Evolutionary conservation across 1,139 yeast genomes (phyloP).

Genomic region (Blastobotrys proliferans): DNA sequence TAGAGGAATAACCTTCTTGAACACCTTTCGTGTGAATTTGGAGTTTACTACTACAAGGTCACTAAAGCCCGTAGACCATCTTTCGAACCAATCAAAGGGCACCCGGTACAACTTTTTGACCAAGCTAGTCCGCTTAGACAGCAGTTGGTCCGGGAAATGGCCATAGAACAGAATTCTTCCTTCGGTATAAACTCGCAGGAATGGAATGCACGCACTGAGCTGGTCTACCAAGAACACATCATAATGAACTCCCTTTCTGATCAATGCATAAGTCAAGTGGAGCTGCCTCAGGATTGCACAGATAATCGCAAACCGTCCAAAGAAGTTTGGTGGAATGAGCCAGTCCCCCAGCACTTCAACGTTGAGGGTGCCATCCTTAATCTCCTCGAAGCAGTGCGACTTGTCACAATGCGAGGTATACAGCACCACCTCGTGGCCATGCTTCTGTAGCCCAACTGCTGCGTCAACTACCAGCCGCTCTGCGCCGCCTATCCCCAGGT

Average conservation of each 20-base stretch:
- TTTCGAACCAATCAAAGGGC: conserved; percentile 82
- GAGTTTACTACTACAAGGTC: conserved; percentile 87
- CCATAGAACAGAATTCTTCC: conserved; percentile 74
- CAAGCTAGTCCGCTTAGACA: conserved; percentile 56
- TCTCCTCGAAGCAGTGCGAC: conserved; percentile 87
- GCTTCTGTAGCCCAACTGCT: conserved; percentile 75
- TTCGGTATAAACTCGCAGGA: conserved; percentile 46
- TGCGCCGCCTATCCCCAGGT: conserved; percentile 95
- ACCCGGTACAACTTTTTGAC: conserved; percentile 63
- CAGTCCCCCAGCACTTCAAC: conserved; percentile 76
- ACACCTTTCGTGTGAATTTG: conserved; percentile 69
- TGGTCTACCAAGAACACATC: conserved; percentile 87
- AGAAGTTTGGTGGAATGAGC: conserved; percentile 63
- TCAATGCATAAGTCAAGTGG: conserved; percentile 52
- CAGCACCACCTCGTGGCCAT: conserved; percentile 62
- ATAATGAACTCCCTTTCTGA: conserved; percentile 48
- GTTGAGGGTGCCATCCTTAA: conserved; percentile 49
- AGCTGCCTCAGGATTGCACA: conserved; percentile 84
- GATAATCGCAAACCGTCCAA: conserved; percentile 67
- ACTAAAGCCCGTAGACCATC: conserved; percentile 69
- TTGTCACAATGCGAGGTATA: conserved; percentile 89
- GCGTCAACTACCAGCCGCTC: conserved; percentile 94
- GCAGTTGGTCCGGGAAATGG: conserved; percentile 89
- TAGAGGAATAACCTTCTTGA: conserved; percentile 58
- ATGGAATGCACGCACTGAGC: conserved; percentile 78